phyloP scores from a whole-genome alignment of 331 rosid genomes.

The Quercus lobata region DNA sequence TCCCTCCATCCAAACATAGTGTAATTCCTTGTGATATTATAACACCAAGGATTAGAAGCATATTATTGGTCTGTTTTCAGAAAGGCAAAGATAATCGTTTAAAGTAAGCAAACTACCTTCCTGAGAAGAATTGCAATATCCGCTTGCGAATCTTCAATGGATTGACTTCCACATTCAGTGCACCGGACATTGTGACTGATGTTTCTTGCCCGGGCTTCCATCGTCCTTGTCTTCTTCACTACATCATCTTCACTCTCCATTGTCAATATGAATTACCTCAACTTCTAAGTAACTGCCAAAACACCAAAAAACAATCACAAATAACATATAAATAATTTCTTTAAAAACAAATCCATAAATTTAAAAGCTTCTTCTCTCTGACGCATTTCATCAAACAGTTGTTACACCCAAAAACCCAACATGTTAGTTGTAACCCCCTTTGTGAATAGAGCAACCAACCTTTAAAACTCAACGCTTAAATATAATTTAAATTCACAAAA shows the following conservation, averaged over 20 bases:
- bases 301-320: not conserved
- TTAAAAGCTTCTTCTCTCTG: constrained; percentile 6
- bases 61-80: not conserved
- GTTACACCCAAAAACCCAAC: not conserved
- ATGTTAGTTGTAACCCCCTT: not conserved
- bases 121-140: constrained; percentile 94
- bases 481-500: not conserved
- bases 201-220: constrained; percentile 79
- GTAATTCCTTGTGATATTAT: not conserved
- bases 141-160: constrained; percentile 97
- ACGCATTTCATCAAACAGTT: constrained; percentile 44
- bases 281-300: constrained; percentile 19
- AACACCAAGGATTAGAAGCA: not conserved
- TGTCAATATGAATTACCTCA: constrained; percentile 4
- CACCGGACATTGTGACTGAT: constrained; percentile 95
- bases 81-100: not conserved
- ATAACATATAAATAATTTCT: not conserved
- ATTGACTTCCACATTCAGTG: constrained; percentile 96
- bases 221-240: constrained; percentile 46
- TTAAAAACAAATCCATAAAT: not conserved
- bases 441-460: not conserved
- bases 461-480: not conserved
- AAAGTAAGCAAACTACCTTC: constrained; percentile 40
- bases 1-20: too few species aligned
- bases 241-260: constrained; percentile 72